Evolutionary conservation across 257 asterid species (phyloP).

Genomic region (Linaria vulgaris): DNA sequence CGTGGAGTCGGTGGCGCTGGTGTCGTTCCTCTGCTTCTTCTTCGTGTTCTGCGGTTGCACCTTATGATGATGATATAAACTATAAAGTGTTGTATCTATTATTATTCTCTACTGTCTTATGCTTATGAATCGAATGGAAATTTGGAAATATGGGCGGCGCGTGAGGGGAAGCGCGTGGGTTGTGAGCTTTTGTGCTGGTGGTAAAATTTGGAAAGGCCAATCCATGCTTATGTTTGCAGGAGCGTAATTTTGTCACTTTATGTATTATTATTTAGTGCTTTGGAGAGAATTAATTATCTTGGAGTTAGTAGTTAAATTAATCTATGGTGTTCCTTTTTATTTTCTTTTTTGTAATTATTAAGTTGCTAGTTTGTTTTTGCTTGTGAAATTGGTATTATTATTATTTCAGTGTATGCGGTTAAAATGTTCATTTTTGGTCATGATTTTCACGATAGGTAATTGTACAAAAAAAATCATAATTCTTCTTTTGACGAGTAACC

Average conservation of each 20-base stretch:
- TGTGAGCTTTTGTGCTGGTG: too few species aligned
- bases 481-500: too few species aligned
- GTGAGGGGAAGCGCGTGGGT: slow-evolving; percentile 27
- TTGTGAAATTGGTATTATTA: too few species aligned
- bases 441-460: too few species aligned
- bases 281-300: background rate
- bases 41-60: slow-evolving; percentile 70
- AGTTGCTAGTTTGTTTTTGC: too few species aligned
- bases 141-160: slow-evolving; percentile 27
- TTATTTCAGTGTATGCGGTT: too few species aligned
- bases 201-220: slow-evolving; percentile 14
- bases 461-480: too few species aligned
- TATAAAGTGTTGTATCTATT: too few species aligned
- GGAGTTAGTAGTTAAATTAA: too few species aligned
- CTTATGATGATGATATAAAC: slow-evolving; percentile 19
- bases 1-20: slow-evolving; percentile 61
- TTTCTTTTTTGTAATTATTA: background rate
- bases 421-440: too few species aligned
- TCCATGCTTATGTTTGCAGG: background rate
- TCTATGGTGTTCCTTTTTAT: background rate
- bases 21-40: slow-evolving; percentile 56
- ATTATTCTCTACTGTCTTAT: too few species aligned
- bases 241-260: slow-evolving; percentile 32
- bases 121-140: too few species aligned
- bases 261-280: background rate